These are phyloP conservation scores for Gnomoniopsis smithogilvyi DNA, from an alignment of 2,329 filamentous ascomycete species.

Conservation along the genomic window DNA sequence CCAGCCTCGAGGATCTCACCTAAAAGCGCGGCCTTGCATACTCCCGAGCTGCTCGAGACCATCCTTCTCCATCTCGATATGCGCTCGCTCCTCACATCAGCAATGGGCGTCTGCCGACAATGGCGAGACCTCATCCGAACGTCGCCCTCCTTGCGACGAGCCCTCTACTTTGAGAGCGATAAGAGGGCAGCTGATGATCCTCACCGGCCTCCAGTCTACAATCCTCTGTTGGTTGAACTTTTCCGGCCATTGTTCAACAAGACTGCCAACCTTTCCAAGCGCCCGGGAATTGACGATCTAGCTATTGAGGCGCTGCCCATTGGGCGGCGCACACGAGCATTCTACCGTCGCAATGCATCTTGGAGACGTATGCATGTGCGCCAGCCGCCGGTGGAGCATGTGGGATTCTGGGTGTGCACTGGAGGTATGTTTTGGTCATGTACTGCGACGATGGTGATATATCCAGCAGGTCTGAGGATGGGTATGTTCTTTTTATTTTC, in stretches of 20 bases:
- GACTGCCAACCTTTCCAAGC: background rate
- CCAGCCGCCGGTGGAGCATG: background rate
- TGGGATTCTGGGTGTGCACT: background rate
- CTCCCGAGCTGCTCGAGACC: background rate
- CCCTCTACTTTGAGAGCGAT: background rate
- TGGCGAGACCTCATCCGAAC: slow-evolving; percentile 6
- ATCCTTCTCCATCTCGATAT: slow-evolving; percentile 1
- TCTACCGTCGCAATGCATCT: background rate
- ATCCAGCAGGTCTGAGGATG: background rate
- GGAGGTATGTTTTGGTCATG: background rate
- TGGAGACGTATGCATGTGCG: slow-evolving; percentile 1
- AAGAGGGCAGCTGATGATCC: background rate
- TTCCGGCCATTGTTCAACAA: background rate
- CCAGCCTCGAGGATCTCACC: no score
- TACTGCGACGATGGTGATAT: background rate
- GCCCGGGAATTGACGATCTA: background rate
- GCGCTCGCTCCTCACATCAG: slow-evolving; percentile 4
- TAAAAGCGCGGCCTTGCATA: background rate
- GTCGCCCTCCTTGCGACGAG: background rate
- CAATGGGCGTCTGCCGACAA: background rate
- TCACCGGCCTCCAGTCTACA: background rate
- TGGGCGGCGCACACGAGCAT: background rate
- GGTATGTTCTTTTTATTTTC: no score
- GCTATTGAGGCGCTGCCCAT: slow-evolving; percentile 6
- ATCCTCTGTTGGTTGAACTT: background rate